These are phyloP conservation scores for Capsicum chinense DNA, from an alignment of 257 asterid genomes.

Conservation along the genomic window DNA sequence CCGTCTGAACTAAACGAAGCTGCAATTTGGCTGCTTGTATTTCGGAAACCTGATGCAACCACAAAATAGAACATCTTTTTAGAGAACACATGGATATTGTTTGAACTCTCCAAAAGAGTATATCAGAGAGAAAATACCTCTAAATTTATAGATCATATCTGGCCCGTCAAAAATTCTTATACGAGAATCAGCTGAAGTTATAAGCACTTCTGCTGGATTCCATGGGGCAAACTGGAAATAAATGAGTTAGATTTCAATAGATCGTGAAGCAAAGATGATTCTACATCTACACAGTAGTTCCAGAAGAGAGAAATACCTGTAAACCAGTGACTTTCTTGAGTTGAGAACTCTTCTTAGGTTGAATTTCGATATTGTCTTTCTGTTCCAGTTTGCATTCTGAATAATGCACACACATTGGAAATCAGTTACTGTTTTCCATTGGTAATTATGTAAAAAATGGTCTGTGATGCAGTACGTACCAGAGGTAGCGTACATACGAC, in stretches of 20 bases:
- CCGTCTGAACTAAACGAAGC: conserved; percentile 81
- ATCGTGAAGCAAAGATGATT: conserved; percentile 2
- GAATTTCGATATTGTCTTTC: conserved; percentile 44
- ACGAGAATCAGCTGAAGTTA: conserved; percentile 86
- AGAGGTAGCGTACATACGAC: conserved; percentile 42
- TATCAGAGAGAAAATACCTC: conserved; percentile 49
- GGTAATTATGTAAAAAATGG: not conserved
- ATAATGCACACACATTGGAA: not conserved
- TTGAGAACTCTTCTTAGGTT: conserved; percentile 48
- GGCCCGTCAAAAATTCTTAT: conserved; percentile 72
- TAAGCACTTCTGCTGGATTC: conserved; percentile 67
- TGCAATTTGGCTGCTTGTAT: conserved; percentile 84
- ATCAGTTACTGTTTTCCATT: not conserved
- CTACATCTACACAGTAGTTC: not conserved
- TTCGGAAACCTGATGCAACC: conserved; percentile 63
- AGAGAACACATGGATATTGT: not conserved
- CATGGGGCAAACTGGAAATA: conserved; percentile 67
- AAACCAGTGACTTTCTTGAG: conserved; percentile 75
- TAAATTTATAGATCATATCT: conserved; percentile 61
- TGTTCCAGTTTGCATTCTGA: conserved; percentile 52
- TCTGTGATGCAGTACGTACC: conserved; percentile 40
- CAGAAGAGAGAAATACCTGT: conserved; percentile 57
- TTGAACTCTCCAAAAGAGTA: not conserved
- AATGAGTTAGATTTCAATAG: conserved; percentile 3
- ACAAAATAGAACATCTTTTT: not conserved